Base-by-base conservation (phyloP, 352 stramenopile genomes). In the Phytophthora pinifolia region DNA sequence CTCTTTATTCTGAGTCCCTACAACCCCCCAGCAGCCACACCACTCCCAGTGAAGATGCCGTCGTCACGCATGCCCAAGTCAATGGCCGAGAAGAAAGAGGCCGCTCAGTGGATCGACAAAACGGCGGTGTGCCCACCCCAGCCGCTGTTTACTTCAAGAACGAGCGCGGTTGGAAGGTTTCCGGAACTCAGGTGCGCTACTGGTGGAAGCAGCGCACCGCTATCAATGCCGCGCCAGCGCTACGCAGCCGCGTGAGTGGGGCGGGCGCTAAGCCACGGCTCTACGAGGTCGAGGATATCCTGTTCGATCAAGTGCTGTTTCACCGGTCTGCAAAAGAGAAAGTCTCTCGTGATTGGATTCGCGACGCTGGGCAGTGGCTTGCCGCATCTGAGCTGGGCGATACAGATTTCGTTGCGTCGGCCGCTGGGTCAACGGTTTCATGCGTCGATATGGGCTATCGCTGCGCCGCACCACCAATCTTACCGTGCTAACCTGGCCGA, bases 161-260 rank as follows among this genome's bases (percentile, higher is more conserved):
- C 8, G 39, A 54, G 15, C 38, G n/a, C 17, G 39, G 35, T 5
- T 59, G 39, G 39, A 59, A 54, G 41, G 42, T 65, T 1, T 54
- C 39, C 5, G 48, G 32, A 4, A 48, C 37, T 18, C 56, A 65
- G 48, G 53, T 65, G 18, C 56, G 33, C 38, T 54, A 47, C 47
- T 65, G 48, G 38, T 65, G 31, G 48, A 59, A 59, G 32, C 25
- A 65, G 30, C 56, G 30, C 30, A 30, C 20, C 6, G 38, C 48
- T 27, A 59, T 59, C 30, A 42, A 32, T 5, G 48, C 32, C 37
- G 50, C 30, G 33, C 32, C 41, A n/a, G 22, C 10, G 10, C 18
- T 47, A n/a, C 25, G 43, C 15, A 29, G 41, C 38, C 38, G 38
- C 7, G 14, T 45, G 17, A 25, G 17, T 30, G 38, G 38, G 17